These are phyloP conservation scores for Clarkia xantiana DNA, from an alignment of 345 rosid species.

Conservation along the genomic window DNA sequence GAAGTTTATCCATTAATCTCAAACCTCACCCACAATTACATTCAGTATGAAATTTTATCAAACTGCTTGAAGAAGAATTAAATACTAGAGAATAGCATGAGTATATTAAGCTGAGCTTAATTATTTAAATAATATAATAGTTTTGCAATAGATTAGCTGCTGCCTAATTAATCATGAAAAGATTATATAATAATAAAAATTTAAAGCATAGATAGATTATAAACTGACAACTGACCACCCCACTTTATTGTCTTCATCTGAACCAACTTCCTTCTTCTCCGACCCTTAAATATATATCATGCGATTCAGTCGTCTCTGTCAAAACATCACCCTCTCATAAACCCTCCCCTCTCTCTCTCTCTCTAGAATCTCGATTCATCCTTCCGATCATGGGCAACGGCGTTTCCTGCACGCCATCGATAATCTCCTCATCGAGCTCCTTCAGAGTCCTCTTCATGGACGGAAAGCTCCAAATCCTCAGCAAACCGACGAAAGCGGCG, in stretches of 20 bases:
- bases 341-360: neutral
- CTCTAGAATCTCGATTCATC: no score
- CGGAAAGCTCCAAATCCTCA: slow-evolving; percentile 22
- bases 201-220: neutral
- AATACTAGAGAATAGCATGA: neutral
- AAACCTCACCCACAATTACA: no score
- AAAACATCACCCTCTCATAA: neutral
- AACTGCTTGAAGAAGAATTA: no score
- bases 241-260: slow-evolving; percentile 7
- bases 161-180: no score
- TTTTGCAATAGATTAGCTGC: no score
- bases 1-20: no score
- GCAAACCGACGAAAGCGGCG: slow-evolving; percentile 26
- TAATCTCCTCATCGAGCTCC: slow-evolving; percentile 10
- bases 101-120: no score
- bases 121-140: no score
- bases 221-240: slow-evolving; percentile 9
- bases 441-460: slow-evolving; percentile 19
- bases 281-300: neutral
- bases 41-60: no score
- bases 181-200: slow-evolving; percentile 5
- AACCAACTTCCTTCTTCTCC: slow-evolving; percentile 7
- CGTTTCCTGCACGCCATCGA: slow-evolving; percentile 34
- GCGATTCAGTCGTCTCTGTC: neutral
- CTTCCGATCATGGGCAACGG: slow-evolving; percentile 66